Conservation (phyloP, 2,329 filamentous ascomycete genomes). For the Aureobasidium sp. region DNA sequence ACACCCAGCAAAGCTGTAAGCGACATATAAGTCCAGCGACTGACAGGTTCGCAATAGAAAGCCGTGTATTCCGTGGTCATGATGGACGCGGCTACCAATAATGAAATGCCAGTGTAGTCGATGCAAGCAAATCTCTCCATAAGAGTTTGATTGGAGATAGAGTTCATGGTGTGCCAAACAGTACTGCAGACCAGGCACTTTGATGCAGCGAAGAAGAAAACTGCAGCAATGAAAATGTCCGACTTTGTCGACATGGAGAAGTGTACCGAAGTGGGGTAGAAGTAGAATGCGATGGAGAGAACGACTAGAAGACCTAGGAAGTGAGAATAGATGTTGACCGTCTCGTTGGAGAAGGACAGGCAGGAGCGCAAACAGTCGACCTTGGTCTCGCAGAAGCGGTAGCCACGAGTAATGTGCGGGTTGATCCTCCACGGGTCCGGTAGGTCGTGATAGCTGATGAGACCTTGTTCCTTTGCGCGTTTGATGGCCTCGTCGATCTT, state of each 20-base stretch:
- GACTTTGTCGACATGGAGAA: slow-evolving; percentile 81
- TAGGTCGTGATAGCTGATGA: slow-evolving; percentile 84
- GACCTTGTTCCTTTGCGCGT: slow-evolving; percentile 69
- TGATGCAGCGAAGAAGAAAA: slow-evolving; percentile 94
- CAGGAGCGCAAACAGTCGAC: slow-evolving; percentile 74
- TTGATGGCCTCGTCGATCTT: slow-evolving; percentile 80
- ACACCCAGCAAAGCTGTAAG: slow-evolving; percentile 75
- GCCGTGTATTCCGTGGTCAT: slow-evolving; percentile 98
- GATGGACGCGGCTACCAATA: slow-evolving; percentile 91
- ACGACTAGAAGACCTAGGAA: slow-evolving; percentile 82
- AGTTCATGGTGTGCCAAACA: slow-evolving; percentile 99
- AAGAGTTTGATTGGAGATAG: slow-evolving; percentile 79
- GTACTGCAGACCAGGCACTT: slow-evolving; percentile 93
- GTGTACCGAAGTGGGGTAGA: slow-evolving; percentile 82
- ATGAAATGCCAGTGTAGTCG: slow-evolving; percentile 94
- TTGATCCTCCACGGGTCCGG: slow-evolving; percentile 92
- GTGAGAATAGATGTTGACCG: slow-evolving; percentile 98
- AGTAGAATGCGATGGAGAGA: slow-evolving; percentile 84
- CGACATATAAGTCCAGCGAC: slow-evolving; percentile 78
- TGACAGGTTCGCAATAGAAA: slow-evolving; percentile 92
- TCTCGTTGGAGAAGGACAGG: slow-evolving; percentile 82
- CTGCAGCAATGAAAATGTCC: slow-evolving; percentile 82
- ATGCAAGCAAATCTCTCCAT: slow-evolving; percentile 96
- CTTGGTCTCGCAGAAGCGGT: slow-evolving; percentile 90
- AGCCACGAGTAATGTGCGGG: slow-evolving; percentile 83